Evolutionary conservation across 148 eudicot genomes (phyloP), one percentile per base, ranked within the genome.

Genomic region (Salicornia ramosissima): DNA sequence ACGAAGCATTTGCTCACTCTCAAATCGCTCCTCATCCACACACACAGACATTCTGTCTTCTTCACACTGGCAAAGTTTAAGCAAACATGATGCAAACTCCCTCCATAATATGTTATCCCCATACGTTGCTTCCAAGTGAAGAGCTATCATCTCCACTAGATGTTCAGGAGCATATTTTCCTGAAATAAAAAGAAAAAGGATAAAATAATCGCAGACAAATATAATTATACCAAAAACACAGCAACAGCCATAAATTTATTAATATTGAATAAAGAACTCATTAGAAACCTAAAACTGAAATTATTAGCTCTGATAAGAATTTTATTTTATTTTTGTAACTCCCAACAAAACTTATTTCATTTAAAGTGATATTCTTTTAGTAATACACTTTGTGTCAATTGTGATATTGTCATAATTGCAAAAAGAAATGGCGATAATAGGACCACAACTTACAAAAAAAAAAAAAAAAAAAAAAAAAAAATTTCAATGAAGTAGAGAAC

Each of bases 101-200:
- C 77, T 86, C 98, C 98, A 93, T 11, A 74, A 79, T 26, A 50
- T 73, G 68, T 72, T 47, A 67, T 76, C 84, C 68, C 83, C 86
- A 72, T 75, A 73, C 31, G 89, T 70, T 55, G 87, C 95, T 73
- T 90, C 98, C 73, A 93, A 79, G 81, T 90, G 90, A 67, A 88
- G 76, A 39, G 89, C 88, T 70, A 90, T 69, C 95, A 93, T 84
- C 76, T 90, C 90, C 72, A 86, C 33, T 64, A 93, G 63, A 68
- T 74, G 80, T 29, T 84, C 87, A 54, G 85, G 53, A 43, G 75
- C 71, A 79, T 93, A 90, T 15, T 84, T 77, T 40, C 98, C 98
- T 90, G 80, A 29, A 69, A 72, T 56, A 29, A 24, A 72, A 54
- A 22, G 16, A 65, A 9, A 45, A 55, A 36, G 40, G 28, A 54